These are phyloP conservation scores for Calonectria montana DNA, from an alignment of 2,329 filamentous ascomycete species.

Conservation along the genomic window DNA sequence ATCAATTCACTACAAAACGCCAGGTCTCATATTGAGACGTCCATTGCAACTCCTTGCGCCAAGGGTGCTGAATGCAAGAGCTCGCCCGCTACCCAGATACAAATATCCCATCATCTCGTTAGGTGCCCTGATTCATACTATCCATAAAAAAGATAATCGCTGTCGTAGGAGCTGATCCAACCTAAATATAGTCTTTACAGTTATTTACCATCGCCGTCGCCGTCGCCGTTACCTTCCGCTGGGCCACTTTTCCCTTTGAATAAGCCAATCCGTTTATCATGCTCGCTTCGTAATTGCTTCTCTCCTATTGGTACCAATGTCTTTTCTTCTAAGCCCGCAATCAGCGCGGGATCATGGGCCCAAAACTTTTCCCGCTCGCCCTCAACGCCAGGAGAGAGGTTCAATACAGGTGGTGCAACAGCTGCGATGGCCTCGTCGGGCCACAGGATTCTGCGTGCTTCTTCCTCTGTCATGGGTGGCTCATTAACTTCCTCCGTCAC, in stretches of 20 bases:
- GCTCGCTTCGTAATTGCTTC: conserved; percentile 50
- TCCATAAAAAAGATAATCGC: neutral
- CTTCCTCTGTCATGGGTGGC: conserved; percentile 52
- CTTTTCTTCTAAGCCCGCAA: conserved; percentile 51
- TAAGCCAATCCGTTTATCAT: conserved; percentile 43
- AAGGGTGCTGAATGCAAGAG: conserved; percentile 22
- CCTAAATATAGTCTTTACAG: conserved; percentile 10
- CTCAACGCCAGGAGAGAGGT: conserved; percentile 31
- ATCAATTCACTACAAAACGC: neutral
- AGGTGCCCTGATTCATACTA: neutral
- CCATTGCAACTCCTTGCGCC: conserved; percentile 20
- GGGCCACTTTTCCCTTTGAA: conserved; percentile 34
- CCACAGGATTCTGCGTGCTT: conserved; percentile 54
- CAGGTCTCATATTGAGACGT: neutral
- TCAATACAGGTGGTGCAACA: conserved; percentile 16
- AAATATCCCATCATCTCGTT: neutral
- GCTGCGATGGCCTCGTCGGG: conserved; percentile 44
- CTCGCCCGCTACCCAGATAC: conserved; percentile 5
- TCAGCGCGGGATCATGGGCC: conserved; percentile 48
- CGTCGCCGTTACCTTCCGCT: conserved; percentile 12
- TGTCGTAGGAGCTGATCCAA: neutral
- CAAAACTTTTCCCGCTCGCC: conserved; percentile 55
- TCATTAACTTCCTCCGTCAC: conserved; percentile 40
- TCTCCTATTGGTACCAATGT: conserved; percentile 49
- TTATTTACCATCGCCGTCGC: conserved; percentile 29